These are phyloP conservation scores for Cladorrhinum samala DNA, from an alignment of 495 filamentous ascomycete genomes.

Conservation along the genomic window DNA sequence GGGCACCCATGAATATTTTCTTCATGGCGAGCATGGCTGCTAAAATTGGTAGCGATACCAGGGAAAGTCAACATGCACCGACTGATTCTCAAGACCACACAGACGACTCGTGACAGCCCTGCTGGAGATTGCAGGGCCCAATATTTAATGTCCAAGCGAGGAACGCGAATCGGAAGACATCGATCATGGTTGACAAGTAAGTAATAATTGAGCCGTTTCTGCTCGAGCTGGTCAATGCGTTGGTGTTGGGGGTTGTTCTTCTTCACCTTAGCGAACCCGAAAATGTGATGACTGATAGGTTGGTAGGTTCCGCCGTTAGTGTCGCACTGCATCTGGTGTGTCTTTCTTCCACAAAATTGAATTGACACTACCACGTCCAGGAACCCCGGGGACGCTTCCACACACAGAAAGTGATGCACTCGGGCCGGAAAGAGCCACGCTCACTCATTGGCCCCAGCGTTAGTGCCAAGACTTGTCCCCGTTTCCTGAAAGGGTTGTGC, in stretches of 20 bases:
- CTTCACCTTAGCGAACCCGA: not conserved
- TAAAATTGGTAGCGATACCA: not conserved
- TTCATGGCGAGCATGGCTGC: not conserved
- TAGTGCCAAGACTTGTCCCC: not conserved
- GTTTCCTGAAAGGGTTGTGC: not conserved
- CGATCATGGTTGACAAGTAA: too few relatives aligned
- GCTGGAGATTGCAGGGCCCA: not conserved
- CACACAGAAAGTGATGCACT: not conserved
- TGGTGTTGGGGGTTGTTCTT: not conserved
- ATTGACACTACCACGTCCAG: not conserved
- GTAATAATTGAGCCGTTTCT: not conserved
- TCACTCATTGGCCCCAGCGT: slow-evolving; percentile 1
- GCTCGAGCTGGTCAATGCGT: not conserved
- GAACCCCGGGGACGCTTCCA: not conserved
- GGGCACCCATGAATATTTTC: too few relatives aligned
- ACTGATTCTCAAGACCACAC: too few relatives aligned
- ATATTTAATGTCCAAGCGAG: not conserved
- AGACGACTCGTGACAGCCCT: not conserved
- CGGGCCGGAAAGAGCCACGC: not conserved
- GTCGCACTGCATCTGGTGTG: not conserved
- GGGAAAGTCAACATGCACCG: too few relatives aligned
- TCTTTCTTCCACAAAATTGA: not conserved
- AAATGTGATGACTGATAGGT: not conserved
- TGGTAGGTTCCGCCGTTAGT: not conserved
- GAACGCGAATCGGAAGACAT: not conserved